phyloP scores from a whole-genome alignment of 768 basidiomycete species.

The Suillus subalutaceus region DNA sequence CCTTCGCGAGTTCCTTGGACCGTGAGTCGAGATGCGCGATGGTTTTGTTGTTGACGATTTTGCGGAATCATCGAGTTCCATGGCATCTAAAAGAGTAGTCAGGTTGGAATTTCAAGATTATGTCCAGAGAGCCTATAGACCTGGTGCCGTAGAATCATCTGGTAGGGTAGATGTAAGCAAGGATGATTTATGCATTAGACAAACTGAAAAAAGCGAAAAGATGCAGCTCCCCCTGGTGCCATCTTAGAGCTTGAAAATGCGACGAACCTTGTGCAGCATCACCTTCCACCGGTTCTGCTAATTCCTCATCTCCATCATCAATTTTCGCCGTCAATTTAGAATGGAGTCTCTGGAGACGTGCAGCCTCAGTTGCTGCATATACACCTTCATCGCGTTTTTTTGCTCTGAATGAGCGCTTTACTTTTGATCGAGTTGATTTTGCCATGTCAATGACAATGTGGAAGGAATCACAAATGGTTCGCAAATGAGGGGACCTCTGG shows the following conservation, averaged over 20 bases:
- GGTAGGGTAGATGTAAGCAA: constrained; percentile 8
- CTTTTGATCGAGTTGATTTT: constrained; percentile 82
- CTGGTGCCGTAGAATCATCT: constrained; percentile 20
- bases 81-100: constrained; percentile 41
- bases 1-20: constrained; percentile 72
- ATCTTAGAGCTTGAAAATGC: constrained; percentile 22
- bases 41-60: constrained; percentile 31
- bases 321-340: constrained; percentile 58
- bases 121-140: constrained; percentile 25
- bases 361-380: constrained; percentile 78
- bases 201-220: not conserved
- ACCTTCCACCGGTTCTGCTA: constrained; percentile 26
- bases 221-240: not conserved
- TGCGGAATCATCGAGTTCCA: constrained; percentile 51
- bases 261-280: constrained; percentile 62
- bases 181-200: not conserved
- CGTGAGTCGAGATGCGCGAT: constrained; percentile 75
- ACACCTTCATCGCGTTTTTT: constrained; percentile 76
- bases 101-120: not conserved
- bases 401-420: constrained; percentile 75
- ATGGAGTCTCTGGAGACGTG: constrained; percentile 73
- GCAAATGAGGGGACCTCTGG: not conserved
- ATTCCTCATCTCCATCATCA: constrained; percentile 37
- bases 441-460: constrained; percentile 52
- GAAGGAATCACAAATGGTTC: not conserved